Conservation (phyloP, 192 early-diverging fungal genomes). For the Entophlyctis luteolus region DNA sequence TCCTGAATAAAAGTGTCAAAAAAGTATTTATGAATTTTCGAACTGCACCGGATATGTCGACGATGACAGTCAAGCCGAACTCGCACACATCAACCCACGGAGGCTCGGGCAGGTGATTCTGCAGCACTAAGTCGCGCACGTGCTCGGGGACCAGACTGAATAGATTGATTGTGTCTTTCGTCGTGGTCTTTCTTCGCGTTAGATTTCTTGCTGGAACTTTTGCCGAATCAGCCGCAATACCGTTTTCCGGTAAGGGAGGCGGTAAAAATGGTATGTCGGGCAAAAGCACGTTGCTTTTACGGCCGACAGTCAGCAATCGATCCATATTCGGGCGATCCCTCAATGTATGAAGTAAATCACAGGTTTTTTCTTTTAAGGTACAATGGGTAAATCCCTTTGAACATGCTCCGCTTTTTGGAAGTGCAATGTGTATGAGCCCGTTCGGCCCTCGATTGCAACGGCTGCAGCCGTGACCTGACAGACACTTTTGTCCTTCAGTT, state of each 20-base stretch:
- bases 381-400: no score
- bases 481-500: not conserved
- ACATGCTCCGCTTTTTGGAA: no score
- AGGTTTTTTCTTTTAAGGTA: not conserved
- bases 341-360: not conserved
- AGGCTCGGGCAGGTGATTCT: not conserved
- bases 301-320: not conserved
- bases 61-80: slow-evolving; percentile 21
- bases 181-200: not conserved
- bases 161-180: not conserved
- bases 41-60: slow-evolving; percentile 20
- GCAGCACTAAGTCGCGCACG: not conserved
- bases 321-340: not conserved
- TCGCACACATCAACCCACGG: slow-evolving; percentile 23
- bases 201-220: not conserved
- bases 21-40: not conserved
- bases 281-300: not conserved
- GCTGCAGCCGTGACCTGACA: not conserved
- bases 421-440: no score
- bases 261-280: not conserved
- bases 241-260: not conserved
- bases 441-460: no score
- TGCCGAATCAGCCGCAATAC: not conserved
- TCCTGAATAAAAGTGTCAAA: not conserved
- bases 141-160: slow-evolving; percentile 15